Conservation (phyloP, 108 stramenopile species). For the Cylindrotheca fusiformis region DNA sequence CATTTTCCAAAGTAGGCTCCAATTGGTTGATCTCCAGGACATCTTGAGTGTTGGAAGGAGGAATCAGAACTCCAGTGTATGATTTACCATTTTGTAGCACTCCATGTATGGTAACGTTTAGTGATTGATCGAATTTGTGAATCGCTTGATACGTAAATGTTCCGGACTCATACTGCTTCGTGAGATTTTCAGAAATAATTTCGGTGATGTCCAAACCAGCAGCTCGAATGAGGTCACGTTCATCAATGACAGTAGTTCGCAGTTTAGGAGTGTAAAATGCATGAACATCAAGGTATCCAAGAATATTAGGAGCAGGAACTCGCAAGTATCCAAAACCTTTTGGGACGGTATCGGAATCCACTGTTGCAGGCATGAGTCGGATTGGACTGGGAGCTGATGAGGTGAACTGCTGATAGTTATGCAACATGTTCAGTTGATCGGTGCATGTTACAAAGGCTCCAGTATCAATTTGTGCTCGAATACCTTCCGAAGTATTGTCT, state of each 20-base stretch:
- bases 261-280: too few species aligned
- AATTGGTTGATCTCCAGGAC: background rate
- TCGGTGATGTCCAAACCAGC: too few species aligned
- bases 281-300: background rate
- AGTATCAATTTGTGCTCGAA: conserved; percentile 14
- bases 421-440: background rate
- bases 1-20: background rate
- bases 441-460: conserved; percentile 7
- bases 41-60: background rate
- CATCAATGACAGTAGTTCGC: too few species aligned
- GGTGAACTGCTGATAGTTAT: conserved; percentile 5
- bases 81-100: too few species aligned
- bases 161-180: too few species aligned
- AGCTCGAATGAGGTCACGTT: too few species aligned
- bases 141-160: too few species aligned
- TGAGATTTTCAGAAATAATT: too few species aligned
- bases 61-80: conserved; percentile 1
- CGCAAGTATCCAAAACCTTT: conserved; percentile 4
- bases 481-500: background rate
- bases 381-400: background rate
- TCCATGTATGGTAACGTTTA: too few species aligned
- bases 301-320: conserved; percentile 1
- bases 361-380: background rate
- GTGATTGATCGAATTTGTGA: too few species aligned
- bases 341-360: conserved; percentile 4